Percentiles rank a stretch among this genome's conserved stretches.
Evolutionary conservation across 305 asterid species (phyloP).

Genomic region (Fraxinus nigra): DNA sequence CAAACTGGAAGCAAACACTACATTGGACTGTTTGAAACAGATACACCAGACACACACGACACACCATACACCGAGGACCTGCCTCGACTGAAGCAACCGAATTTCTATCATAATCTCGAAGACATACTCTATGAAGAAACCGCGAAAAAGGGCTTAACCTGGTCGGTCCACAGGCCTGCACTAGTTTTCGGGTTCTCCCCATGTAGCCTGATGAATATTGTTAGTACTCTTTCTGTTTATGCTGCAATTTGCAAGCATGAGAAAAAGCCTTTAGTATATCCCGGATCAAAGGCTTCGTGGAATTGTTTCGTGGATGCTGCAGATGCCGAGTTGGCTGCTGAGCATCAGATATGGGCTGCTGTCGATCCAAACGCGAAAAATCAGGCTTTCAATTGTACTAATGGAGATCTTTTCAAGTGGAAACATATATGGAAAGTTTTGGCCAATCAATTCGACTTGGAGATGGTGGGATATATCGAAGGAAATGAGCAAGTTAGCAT

Average conservation of each 20-base stretch:
- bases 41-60: slow-evolving; percentile 41
- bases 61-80: slow-evolving; percentile 52
- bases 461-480: slow-evolving; percentile 41
- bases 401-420: slow-evolving; percentile 73
- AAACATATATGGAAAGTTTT: slow-evolving; percentile 57
- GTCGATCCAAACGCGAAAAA: slow-evolving; percentile 43
- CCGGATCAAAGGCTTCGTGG: slow-evolving; percentile 52
- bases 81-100: slow-evolving; percentile 43
- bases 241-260: slow-evolving; percentile 68
- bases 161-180: slow-evolving; percentile 64
- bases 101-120: slow-evolving; percentile 60
- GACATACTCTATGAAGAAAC: slow-evolving; percentile 40
- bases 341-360: slow-evolving; percentile 65
- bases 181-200: slow-evolving; percentile 65
- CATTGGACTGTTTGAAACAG: slow-evolving; percentile 45
- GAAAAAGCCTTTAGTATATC: slow-evolving; percentile 43
- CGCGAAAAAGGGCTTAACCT: slow-evolving; percentile 26
- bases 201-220: slow-evolving; percentile 55
- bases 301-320: slow-evolving; percentile 45
- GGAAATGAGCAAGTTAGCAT: slow-evolving; percentile 46
- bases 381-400: slow-evolving; percentile 46
- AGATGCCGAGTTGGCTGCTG: slow-evolving; percentile 63
- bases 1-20: slow-evolving; percentile 67
- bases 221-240: slow-evolving; percentile 52
- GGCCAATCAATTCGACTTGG: slow-evolving; percentile 45